These are phyloP conservation scores for Aspergillus calidoustus DNA, from an alignment of 2,329 filamentous ascomycete genomes.

Conservation along the genomic window DNA sequence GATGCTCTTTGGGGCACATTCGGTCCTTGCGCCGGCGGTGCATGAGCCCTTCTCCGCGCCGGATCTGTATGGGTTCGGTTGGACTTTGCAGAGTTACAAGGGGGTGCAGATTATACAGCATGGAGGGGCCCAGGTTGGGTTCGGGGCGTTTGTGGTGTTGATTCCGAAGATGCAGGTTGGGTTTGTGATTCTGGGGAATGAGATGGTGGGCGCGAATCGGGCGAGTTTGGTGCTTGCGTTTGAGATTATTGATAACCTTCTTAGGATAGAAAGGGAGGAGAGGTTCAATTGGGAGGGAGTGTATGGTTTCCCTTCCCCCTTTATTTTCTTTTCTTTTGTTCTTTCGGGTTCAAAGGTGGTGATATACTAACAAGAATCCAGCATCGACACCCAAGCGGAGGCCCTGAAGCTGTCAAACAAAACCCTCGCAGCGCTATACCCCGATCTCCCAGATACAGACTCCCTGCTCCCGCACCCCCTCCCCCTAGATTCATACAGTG, in stretches of 20 bases:
- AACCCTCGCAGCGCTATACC: conserved; percentile 1
- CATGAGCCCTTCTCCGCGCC: conserved; percentile 4
- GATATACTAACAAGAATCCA: neutral
- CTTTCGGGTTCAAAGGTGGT: neutral
- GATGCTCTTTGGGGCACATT: conserved; percentile 1
- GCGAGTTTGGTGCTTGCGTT: conserved; percentile 11
- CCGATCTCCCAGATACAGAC: neutral
- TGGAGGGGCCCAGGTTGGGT: conserved; percentile 19
- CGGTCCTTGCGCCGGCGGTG: neutral
- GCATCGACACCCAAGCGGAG: neutral
- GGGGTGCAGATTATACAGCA: conserved; percentile 19
- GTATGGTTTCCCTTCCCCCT: neutral
- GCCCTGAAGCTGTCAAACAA: neutral
- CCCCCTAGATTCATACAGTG: neutral
- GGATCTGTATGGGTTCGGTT: conserved; percentile 4
- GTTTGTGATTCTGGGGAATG: conserved; percentile 19
- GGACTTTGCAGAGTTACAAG: conserved; percentile 13
- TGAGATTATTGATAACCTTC: conserved; percentile 16
- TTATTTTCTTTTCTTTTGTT: neutral
- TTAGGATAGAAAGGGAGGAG: conserved; percentile 11
- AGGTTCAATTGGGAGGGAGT: conserved; percentile 12
- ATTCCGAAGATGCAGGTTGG: conserved; percentile 17
- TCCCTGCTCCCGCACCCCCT: neutral
- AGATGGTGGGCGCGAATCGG: conserved; percentile 6
- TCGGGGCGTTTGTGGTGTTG: conserved; percentile 17